Base-by-base conservation (phyloP, 2,329 filamentous ascomycete species). In the Phialocephala sp. region DNA sequence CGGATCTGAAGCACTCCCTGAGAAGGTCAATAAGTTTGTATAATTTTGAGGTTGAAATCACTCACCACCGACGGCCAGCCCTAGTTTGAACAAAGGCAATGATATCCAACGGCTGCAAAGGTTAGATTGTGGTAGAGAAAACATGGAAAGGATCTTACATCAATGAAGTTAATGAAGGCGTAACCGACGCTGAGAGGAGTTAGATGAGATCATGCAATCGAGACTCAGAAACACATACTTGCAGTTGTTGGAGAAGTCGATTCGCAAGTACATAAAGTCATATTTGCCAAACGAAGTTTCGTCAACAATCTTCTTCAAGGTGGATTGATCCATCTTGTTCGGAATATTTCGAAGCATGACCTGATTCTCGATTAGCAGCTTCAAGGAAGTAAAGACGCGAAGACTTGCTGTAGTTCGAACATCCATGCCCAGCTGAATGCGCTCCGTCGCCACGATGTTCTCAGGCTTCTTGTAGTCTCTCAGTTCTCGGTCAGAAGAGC, bases 341-440 rank as follows among this genome's bases (percentile, higher is more conserved):
- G 94, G 94, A 55, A 97, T 94, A 76, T 98, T 97, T 45, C 94
- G 89, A 37, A 97, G 79, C 94, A 98, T 97, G 70, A 98, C 92
- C 90, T 93, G 65, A 52, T 45, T 60, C 22, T 68, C 2, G 63
- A 55, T 68, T 43, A 66, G 54, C 45, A 27, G 59, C 5, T 56
- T 52, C 20, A 47, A 24, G 14, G 32, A 71, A 56, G 67, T 65
- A 50, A 57, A 11, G n/a, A 58, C 2, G 8, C n/a, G 15, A n/a
- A 14, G 32, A 79, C 85, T 78, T 80, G 91, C 90, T 0, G 90
- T 93, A 9, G 91, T 93, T 60, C 91, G 86, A 65, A 93, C 90
- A 75, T 93, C 91, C 55, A 86, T 85, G 11, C 91, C 91, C 18
- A 87, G 82, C 20, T 82, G 80, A 70, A 89, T 89, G n/a, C 83